Evolutionary conservation across 2,329 filamentous ascomycete species (phyloP), one percentile per base, ranked within the genome.

Genomic region (Colletotrichum sp.): DNA sequence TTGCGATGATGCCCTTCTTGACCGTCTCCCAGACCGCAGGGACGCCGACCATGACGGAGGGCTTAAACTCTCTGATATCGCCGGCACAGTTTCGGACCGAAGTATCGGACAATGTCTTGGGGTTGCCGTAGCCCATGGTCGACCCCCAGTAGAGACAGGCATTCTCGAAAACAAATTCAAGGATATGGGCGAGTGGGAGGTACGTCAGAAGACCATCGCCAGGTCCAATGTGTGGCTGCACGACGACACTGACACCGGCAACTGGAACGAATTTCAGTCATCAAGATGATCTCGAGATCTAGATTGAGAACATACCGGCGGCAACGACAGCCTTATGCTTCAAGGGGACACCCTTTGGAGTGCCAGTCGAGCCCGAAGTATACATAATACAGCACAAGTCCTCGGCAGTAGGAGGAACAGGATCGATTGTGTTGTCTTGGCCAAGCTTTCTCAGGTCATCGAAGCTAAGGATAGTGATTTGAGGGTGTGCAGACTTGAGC

Each of bases 141-240:
- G 94, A 92, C 81, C 95, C 95, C 95, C 95, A 98, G 88, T 92
- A 96, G 77, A 98, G 86, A 76, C 92, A 93, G 13, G 94, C 91
- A 82, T 96, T 96, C 86, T 98, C 95, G 82, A 98, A 97, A 79
- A 98, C 94, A 82, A 95, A 96, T 84, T 98, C 95, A 80, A 98
- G 91, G 82, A 98, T 98, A 82, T 98, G 95, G 3, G 95, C 95
- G 71, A 96, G 91, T 7, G 95, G 95, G 4, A 98, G 92, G 84
- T 98, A 98, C 52, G 95, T 94, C 69, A 98, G 89, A 64, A 98
- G 89, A 66, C 92, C 91, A 82, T 98, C 95, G 18, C 94, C 94
- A 30, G 94, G 94, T 30, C 93, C 93, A 77, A 98, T 90, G 83
- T 94, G 96, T 26, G 91, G 90, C 65, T 95, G 93, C 52, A 98